phyloP scores from a whole-genome alignment of 352 stramenopile genomes.

The Phytophthora pseudosyringae region DNA sequence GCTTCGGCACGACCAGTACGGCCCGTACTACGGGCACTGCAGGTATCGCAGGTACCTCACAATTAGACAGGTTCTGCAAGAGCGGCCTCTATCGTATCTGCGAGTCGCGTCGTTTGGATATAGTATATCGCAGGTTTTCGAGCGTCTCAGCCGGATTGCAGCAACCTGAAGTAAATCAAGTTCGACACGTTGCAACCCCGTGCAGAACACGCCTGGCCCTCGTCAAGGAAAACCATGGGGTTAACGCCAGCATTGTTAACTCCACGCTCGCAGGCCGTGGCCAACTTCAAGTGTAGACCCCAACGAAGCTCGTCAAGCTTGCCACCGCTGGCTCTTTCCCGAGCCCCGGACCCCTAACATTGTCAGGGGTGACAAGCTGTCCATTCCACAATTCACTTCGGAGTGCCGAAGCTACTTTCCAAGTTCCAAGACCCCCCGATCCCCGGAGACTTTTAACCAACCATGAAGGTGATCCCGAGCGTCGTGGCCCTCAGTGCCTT shows the following conservation, averaged over 20 bases:
- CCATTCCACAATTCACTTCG: conserved; percentile 27
- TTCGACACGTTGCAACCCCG: conserved; percentile 27
- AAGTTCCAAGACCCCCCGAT: conserved; percentile 11
- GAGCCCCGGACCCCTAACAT: neutral
- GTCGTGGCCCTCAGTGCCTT: conserved; percentile 25
- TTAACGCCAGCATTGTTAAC: conserved; percentile 21
- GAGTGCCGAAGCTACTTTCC: conserved; percentile 21
- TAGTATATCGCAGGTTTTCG: conserved; percentile 9
- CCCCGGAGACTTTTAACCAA: conserved; percentile 17
- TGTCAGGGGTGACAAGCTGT: neutral
- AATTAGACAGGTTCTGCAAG: conserved; percentile 2
- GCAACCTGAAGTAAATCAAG: conserved; percentile 32
- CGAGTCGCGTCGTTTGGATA: conserved; percentile 4
- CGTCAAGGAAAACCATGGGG: too few relatives aligned
- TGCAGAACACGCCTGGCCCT: too few relatives aligned
- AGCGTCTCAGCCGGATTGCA: conserved; percentile 14
- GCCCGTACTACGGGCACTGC: too few relatives aligned
- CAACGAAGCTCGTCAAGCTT: conserved; percentile 1
- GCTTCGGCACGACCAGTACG: conserved; percentile 1
- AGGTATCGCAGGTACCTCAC: neutral
- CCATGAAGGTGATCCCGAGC: conserved; percentile 32
- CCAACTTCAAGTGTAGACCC: conserved; percentile 16
- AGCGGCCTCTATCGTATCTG: neutral
- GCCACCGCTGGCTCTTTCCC: conserved; percentile 8
- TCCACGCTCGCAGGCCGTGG: too few relatives aligned